Conservation (phyloP, 2,329 filamentous ascomycete genomes). For the Gnomoniopsis smithogilvyi region DNA sequence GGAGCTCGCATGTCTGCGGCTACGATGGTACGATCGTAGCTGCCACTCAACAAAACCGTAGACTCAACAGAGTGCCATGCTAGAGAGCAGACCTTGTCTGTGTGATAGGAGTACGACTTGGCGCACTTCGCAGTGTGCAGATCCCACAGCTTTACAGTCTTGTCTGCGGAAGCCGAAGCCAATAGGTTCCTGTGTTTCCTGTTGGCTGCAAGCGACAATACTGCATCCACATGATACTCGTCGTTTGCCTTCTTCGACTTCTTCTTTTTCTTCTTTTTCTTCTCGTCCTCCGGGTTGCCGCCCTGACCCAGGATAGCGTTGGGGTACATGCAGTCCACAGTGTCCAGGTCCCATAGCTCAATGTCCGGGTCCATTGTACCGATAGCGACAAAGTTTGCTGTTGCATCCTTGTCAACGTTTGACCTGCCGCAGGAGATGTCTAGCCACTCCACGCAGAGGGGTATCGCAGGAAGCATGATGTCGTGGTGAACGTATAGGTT, state of each 20-base stretch:
- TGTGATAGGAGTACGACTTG: slow-evolving; percentile 94
- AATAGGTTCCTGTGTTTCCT: slow-evolving; percentile 90
- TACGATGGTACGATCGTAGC: slow-evolving; percentile 90
- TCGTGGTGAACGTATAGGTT: slow-evolving; percentile 99
- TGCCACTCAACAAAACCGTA: slow-evolving; percentile 86
- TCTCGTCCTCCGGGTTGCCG: slow-evolving; percentile 48
- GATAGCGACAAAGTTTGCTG: slow-evolving; percentile 89
- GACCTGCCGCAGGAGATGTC: slow-evolving; percentile 82
- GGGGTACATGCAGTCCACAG: slow-evolving; percentile 96
- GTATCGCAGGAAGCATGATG: slow-evolving; percentile 97
- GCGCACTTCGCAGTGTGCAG: slow-evolving; percentile 88
- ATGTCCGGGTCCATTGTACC: slow-evolving; percentile 99
- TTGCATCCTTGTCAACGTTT: slow-evolving; percentile 57
- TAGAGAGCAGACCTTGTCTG: slow-evolving; percentile 94
- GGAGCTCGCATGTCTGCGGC: slow-evolving; percentile 96
- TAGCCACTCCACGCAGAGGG: slow-evolving; percentile 92
- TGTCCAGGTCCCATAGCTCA: slow-evolving; percentile 96
- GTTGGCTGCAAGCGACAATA: slow-evolving; percentile 89
- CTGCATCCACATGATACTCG: slow-evolving; percentile 88
- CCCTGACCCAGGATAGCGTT: slow-evolving; percentile 90
- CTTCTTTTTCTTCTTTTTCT: slow-evolving; percentile 86
- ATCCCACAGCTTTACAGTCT: slow-evolving; percentile 98
- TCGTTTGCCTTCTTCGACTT: slow-evolving; percentile 87
- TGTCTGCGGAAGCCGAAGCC: slow-evolving; percentile 92
- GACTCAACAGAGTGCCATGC: slow-evolving; percentile 89